Evolutionary conservation across 1,139 yeast species (phyloP), one percentile per base, ranked within the genome.

Genomic region (Pichia sp.): DNA sequence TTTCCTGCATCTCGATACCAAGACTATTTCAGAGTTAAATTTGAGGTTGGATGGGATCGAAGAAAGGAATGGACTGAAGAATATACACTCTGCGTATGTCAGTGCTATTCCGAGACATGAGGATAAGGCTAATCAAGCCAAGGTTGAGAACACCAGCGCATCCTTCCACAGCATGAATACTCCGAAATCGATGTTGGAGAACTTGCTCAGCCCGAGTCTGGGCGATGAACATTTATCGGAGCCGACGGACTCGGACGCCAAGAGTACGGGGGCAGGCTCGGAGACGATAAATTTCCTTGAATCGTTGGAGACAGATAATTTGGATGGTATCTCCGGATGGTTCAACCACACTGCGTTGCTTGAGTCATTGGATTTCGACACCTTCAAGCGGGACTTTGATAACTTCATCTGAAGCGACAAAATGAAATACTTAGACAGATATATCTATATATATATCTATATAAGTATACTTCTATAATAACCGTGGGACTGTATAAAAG

Each of bases 291-390:
- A 45, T 19, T 48, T 53, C 38, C 19, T 47, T 1, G 51, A 52
- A 10, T 40, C 51, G 13, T 19, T 40, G 13, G 52, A 53, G 32
- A 31, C 53, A 23, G 49, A 31, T 41, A 53, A 53, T 43, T 55
- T 55, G 56, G 51, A 53, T 29, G 51, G 45, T 45, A 50, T 55
- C 5, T 41, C 53, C 8, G 40, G 45, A 13, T 55, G 58, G 58
- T 55, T 55, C 16, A 51, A 45, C 23, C 56, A 55, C 31, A 30
- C 54, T 3, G 23, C 52, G 4, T 16, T 43, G 19, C 49, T 53
- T 19, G 54, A 45, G 5, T 48, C 50, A 2, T 13, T 44, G 1
- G 55, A 50, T 16, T 19, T 52, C 19, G 52, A 45, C 11, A 32
- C 41, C 5, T 53, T 55, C 19, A 41, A 47, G 47, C 32, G 31